Conservation (phyloP, 306 rosid genomes). For the Vicia faba region DNA sequence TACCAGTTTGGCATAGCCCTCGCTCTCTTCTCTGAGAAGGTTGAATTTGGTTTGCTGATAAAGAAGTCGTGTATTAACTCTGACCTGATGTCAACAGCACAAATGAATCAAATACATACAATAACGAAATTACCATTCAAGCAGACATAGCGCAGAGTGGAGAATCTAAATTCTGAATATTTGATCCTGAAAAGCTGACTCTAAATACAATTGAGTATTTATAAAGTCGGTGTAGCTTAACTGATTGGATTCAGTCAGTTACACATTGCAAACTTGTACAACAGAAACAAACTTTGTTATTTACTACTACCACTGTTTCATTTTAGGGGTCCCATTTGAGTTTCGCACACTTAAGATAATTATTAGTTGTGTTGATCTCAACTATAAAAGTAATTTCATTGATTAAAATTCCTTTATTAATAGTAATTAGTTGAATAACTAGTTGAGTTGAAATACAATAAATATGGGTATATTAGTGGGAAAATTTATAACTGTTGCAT, state of each 20-base stretch:
- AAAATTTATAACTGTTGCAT: too few relatives aligned
- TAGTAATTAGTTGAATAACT: too few relatives aligned
- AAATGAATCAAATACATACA: conserved; percentile 29
- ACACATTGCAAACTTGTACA: background rate
- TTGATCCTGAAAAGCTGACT: background rate
- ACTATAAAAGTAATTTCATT: too few relatives aligned
- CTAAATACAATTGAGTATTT: background rate
- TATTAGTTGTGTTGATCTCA: too few relatives aligned
- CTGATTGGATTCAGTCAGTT: background rate
- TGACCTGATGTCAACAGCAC: conserved; percentile 66
- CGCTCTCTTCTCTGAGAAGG: conserved; percentile 99
- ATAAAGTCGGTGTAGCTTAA: background rate
- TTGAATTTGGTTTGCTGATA: conserved; percentile 98
- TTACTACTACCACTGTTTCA: background rate
- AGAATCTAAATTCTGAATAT: background rate
- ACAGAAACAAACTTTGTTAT: background rate
- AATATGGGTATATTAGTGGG: too few relatives aligned
- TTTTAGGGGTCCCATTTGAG: too few relatives aligned
- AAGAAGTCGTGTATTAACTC: conserved; percentile 96
- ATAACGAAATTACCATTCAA: conserved; percentile 8
- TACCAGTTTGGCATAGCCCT: conserved; percentile 99
- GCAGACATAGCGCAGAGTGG: background rate
- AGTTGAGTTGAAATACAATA: too few relatives aligned
- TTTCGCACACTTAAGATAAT: too few relatives aligned
- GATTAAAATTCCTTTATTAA: too few relatives aligned